A percentile compares a stretch with the other conserved stretches of the same genome.
phyloP scores from a whole-genome alignment of 306 rosid species.

The Nissolia schottii region DNA sequence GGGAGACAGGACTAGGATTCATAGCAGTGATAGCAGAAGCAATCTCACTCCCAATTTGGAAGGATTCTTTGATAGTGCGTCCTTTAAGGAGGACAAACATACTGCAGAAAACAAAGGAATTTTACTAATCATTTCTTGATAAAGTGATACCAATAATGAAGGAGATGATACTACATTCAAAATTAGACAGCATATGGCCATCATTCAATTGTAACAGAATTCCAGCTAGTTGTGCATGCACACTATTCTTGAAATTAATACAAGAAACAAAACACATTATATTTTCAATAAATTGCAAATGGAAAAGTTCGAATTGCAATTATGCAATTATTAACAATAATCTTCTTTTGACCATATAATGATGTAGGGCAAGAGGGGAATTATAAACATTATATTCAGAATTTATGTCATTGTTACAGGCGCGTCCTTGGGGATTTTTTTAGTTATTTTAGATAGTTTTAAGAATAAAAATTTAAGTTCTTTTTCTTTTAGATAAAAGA shows the following conservation, averaged over 20 bases:
- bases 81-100: slow-evolving; percentile 96
- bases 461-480: background rate
- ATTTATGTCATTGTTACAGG: background rate
- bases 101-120: slow-evolving; percentile 47
- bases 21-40: slow-evolving; percentile 80
- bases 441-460: background rate
- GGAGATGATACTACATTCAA: slow-evolving; percentile 12
- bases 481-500: background rate
- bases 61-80: slow-evolving; percentile 63
- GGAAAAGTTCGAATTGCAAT: background rate
- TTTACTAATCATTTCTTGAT: slow-evolving; percentile 14
- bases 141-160: slow-evolving; percentile 10
- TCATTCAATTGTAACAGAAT: background rate
- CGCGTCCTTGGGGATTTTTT: background rate
- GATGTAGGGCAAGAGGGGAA: background rate
- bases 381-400: background rate
- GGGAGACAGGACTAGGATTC: slow-evolving; percentile 90
- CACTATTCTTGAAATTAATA: background rate
- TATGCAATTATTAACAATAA: background rate
- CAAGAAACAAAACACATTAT: background rate
- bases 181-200: slow-evolving; percentile 1
- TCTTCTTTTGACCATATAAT: background rate
- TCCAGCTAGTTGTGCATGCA: background rate
- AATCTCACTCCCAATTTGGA: slow-evolving; percentile 83
- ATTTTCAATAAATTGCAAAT: background rate